These are phyloP conservation scores for Persicaria tinctoria DNA, from an alignment of 148 eudicot species.

Conservation along the genomic window DNA sequence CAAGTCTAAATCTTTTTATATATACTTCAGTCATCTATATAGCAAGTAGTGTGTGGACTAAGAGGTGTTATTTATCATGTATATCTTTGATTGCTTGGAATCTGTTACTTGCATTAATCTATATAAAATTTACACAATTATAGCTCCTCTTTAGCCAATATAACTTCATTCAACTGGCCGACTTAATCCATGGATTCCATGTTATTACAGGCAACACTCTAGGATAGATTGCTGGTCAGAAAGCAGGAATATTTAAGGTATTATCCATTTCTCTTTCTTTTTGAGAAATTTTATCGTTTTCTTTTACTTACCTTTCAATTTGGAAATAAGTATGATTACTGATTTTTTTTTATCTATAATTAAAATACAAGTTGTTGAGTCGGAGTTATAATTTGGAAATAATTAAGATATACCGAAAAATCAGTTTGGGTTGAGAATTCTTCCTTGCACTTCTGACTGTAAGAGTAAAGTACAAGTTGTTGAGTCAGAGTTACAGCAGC, in stretches of 20 bases:
- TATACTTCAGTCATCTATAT: background rate
- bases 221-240: conserved; percentile 88
- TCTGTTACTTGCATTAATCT: background rate
- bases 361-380: too few relatives aligned
- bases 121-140: background rate
- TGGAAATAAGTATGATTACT: background rate
- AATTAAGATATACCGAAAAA: conserved; percentile 48
- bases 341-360: background rate
- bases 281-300: too few relatives aligned
- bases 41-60: too few relatives aligned
- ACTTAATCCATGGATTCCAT: background rate
- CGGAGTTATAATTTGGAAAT: too few relatives aligned
- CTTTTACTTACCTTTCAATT: background rate
- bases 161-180: background rate
- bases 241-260: conserved; percentile 96
- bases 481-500: conserved; percentile 62
- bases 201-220: conserved; percentile 74
- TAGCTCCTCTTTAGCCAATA: background rate
- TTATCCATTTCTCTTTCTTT: background rate
- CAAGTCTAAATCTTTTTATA: background rate
- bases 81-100: background rate
- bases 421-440: conserved; percentile 71
- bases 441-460: conserved; percentile 74
- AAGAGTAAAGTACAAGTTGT: conserved; percentile 49
- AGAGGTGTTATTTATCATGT: too few relatives aligned